These are phyloP conservation scores for Endoconidiophora polonica DNA, from an alignment of 2,329 filamentous ascomycete species.

Conservation along the genomic window DNA sequence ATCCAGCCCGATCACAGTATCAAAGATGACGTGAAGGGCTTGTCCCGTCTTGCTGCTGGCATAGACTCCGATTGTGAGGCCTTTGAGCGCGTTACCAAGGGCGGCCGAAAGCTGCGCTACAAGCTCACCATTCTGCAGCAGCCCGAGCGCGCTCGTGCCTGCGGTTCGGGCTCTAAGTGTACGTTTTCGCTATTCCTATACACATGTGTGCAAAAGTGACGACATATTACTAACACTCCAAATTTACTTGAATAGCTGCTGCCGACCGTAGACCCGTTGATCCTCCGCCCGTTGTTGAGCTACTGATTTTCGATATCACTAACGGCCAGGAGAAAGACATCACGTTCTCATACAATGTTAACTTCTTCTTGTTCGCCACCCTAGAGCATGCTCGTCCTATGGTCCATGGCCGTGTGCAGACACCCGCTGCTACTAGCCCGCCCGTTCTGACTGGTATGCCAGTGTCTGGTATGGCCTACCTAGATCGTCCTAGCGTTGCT, in stretches of 20 bases:
- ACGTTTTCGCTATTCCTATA: constrained; percentile 21
- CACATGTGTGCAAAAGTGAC: too few relatives aligned
- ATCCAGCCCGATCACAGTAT: constrained; percentile 7
- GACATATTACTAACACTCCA: neutral
- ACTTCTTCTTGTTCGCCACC: constrained; percentile 93
- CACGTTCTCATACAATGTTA: constrained; percentile 86
- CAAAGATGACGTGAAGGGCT: neutral
- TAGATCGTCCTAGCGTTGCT: constrained; percentile 63
- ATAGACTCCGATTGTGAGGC: neutral
- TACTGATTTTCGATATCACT: constrained; percentile 59
- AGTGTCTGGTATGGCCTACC: constrained; percentile 87
- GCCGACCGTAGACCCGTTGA: constrained; percentile 86
- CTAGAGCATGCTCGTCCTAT: constrained; percentile 73
- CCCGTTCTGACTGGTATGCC: constrained; percentile 88
- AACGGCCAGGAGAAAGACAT: constrained; percentile 48
- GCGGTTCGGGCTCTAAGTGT: constrained; percentile 92
- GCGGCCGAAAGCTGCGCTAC: constrained; percentile 66
- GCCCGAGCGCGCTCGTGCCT: constrained; percentile 83
- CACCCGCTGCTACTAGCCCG: constrained; percentile 48
- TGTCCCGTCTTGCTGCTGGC: neutral
- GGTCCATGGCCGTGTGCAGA: constrained; percentile 60
- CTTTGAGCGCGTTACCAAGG: constrained; percentile 39
- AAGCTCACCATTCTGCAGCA: constrained; percentile 77
- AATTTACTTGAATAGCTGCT: constrained; percentile 37
- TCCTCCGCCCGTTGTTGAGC: constrained; percentile 82